These are phyloP conservation scores for Xylariaceae sp. DNA, from an alignment of 2,329 filamentous ascomycete species.

Conservation along the genomic window DNA sequence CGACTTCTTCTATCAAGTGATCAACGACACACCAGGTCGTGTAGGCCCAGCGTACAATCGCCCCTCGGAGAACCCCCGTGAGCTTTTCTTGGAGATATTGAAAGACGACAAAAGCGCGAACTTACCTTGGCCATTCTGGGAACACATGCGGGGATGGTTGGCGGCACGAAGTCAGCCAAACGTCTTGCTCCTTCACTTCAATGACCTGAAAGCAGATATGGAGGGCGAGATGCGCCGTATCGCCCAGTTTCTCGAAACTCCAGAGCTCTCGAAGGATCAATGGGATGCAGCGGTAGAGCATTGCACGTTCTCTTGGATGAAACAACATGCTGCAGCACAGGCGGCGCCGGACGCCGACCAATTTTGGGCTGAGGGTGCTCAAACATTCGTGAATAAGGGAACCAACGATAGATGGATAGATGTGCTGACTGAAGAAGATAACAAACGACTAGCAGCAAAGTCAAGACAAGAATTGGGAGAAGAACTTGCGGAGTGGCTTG, in stretches of 20 bases:
- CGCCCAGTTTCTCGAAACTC: constrained; percentile 4
- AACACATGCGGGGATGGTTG: constrained; percentile 4
- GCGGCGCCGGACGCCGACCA: neutral
- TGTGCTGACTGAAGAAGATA: constrained; percentile 6
- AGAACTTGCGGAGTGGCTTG: constrained; percentile 5
- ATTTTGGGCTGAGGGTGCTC: constrained; percentile 3
- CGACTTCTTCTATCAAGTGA: neutral
- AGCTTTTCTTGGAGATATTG: constrained; percentile 5
- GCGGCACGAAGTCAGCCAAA: constrained; percentile 4
- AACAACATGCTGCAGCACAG: neutral
- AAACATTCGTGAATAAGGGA: neutral
- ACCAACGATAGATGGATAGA: constrained; percentile 6
- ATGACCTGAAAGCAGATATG: constrained; percentile 5
- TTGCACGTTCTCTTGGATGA: constrained; percentile 9
- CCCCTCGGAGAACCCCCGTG: constrained; percentile 2
- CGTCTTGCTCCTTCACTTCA: constrained; percentile 5
- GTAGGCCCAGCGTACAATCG: neutral
- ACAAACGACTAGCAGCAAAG: constrained; percentile 1
- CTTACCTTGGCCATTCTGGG: constrained; percentile 2
- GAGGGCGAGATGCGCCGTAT: constrained; percentile 8
- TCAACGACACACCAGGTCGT: neutral
- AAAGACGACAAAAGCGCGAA: neutral
- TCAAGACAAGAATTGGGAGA: constrained; percentile 6
- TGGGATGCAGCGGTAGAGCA: constrained; percentile 7
- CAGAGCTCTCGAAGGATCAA: constrained; percentile 1